A percentile compares a stretch with the other conserved stretches of the same genome.
Evolutionary conservation across 345 rosid genomes (phyloP).

Genomic region (Eucalyptus caleyi): DNA sequence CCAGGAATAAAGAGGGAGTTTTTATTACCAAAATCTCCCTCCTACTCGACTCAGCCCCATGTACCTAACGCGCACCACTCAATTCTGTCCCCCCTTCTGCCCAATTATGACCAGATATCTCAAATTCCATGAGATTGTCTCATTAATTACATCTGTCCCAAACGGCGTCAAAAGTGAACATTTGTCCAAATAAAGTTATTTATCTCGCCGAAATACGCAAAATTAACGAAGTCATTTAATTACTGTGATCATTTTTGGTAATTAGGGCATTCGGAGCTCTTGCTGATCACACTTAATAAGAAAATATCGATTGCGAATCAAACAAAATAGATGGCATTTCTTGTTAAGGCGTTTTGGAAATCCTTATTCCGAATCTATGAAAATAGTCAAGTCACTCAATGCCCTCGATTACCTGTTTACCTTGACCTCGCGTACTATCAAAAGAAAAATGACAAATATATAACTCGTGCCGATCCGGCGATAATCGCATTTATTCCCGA

Average conservation of each 20-base stretch:
- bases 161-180: neutral
- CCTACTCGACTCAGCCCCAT: neutral
- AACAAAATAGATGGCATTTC: neutral
- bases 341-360: neutral
- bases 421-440: neutral
- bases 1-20: neutral
- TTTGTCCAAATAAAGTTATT: neutral
- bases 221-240: neutral
- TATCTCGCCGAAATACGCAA: neutral
- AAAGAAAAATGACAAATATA: neutral
- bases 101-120: neutral
- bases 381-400: neutral
- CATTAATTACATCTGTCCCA: neutral
- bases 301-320: neutral
- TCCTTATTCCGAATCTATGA: fast-evolving
- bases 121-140: neutral
- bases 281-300: neutral
- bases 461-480: fast-evolving
- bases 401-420: neutral
- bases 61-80: neutral
- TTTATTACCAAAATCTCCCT: neutral
- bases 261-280: neutral
- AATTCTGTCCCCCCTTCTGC: neutral
- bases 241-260: neutral
- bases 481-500: neutral